Evolutionary conservation across 768 basidiomycete genomes (phyloP).

Genomic region (Pulveroboletus frians): DNA sequence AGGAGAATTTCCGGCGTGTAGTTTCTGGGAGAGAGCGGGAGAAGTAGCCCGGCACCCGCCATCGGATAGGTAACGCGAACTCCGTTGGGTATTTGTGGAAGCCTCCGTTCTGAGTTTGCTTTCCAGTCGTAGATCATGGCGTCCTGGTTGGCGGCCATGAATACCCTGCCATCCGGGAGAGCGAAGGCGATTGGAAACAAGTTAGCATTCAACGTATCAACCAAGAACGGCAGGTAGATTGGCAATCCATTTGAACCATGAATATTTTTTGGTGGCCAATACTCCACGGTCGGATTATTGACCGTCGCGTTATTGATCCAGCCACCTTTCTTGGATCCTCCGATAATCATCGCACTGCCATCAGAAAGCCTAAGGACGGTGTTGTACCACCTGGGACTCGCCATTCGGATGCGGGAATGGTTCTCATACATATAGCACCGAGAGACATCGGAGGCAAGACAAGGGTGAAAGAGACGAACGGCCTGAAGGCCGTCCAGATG

Average conservation of each 20-base stretch:
- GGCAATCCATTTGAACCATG: constrained; percentile 64
- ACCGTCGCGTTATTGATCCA: constrained; percentile 82
- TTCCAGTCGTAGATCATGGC: constrained; percentile 80
- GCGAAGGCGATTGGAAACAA: constrained; percentile 73
- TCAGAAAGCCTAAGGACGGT: constrained; percentile 65
- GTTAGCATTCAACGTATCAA: constrained; percentile 74
- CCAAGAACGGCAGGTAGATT: constrained; percentile 56
- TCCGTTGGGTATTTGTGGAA: constrained; percentile 70
- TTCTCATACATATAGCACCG: constrained; percentile 63
- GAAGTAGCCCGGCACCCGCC: constrained; percentile 68
- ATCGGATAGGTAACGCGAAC: constrained; percentile 82
- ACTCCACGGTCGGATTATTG: constrained; percentile 80
- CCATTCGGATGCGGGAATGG: constrained; percentile 60
- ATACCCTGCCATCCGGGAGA: constrained; percentile 65
- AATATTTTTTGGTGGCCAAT: constrained; percentile 75
- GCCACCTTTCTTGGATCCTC: constrained; percentile 75
- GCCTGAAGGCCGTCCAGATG: constrained; percentile 71
- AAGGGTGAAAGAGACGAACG: constrained; percentile 68
- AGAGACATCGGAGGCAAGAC: constrained; percentile 41
- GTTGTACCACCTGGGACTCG: constrained; percentile 78
- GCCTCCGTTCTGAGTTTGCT: constrained; percentile 50
- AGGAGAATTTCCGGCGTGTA: constrained; percentile 68
- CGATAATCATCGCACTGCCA: constrained; percentile 80
- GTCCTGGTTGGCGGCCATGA: constrained; percentile 73
- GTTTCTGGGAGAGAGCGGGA: constrained; percentile 61